Conservation (phyloP, 2,329 filamentous ascomycete genomes). For the Ceratocystis papillata region DNA sequence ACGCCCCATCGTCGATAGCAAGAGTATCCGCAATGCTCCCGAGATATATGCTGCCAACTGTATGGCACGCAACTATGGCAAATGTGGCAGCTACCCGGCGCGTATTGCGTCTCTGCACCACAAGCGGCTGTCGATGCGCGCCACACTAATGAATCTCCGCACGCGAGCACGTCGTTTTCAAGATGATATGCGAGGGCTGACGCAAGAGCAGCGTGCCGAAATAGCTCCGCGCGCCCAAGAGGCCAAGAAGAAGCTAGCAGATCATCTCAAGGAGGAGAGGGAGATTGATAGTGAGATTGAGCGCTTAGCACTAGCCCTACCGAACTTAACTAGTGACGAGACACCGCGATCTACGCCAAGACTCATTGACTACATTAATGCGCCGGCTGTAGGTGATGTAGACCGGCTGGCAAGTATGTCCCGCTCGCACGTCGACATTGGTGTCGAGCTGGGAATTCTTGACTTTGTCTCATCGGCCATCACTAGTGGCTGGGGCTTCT, state of each 20-base stretch:
- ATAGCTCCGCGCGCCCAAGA: conserved; percentile 53
- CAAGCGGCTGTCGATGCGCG: conserved; percentile 50
- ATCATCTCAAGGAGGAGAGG: conserved; percentile 53
- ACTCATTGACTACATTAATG: conserved; percentile 69
- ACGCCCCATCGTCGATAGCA: conserved; percentile 70
- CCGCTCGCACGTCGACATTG: conserved; percentile 72
- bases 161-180: conserved; percentile 27
- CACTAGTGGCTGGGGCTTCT: conserved; percentile 95
- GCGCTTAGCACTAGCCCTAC: conserved; percentile 62
- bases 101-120: conserved; percentile 46
- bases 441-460: conserved; percentile 72
- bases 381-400: conserved; percentile 36
- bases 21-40: conserved; percentile 78
- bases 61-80: conserved; percentile 68
- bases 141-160: conserved; percentile 38
- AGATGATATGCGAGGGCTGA: conserved; percentile 35
- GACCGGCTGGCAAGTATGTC: conserved; percentile 28
- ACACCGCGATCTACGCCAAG: conserved; percentile 61
- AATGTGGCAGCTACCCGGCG: conserved; percentile 43
- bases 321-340: conserved; percentile 69
- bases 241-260: conserved; percentile 52
- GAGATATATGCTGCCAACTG: conserved; percentile 75
- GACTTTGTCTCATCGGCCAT: conserved; percentile 74
- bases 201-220: conserved; percentile 37
- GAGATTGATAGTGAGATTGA: conserved; percentile 55